phyloP scores from a whole-genome alignment of 2,329 filamentous ascomycete species.

The Fusarium virguliforme region DNA sequence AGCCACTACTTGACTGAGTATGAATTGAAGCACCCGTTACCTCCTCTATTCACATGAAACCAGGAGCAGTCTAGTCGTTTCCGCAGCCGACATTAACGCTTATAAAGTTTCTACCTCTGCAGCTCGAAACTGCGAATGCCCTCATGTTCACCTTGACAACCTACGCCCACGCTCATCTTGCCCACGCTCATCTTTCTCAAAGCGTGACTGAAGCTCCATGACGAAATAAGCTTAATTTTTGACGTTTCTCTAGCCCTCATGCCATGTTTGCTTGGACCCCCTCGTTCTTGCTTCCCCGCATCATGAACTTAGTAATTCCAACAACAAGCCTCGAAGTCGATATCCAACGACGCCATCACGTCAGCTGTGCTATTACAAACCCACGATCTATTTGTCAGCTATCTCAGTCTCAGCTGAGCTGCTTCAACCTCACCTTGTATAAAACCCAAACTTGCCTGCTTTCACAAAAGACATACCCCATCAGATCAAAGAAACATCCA shows the following conservation, averaged over 20 bases:
- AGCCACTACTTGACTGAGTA: too few species aligned
- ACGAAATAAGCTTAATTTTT: constrained; percentile 9
- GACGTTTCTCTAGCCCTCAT: neutral
- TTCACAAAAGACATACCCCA: neutral
- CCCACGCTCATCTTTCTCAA: neutral
- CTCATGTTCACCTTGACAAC: neutral
- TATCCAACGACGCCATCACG: neutral
- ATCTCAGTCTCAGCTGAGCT: neutral
- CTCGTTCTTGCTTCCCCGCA: constrained; percentile 33
- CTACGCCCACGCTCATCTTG: too few species aligned
- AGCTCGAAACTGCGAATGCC: neutral
- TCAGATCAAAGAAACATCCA: neutral
- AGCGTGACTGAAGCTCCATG: neutral
- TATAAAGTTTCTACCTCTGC: neutral
- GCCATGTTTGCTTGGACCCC: neutral
- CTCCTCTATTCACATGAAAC: too few species aligned
- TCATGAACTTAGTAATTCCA: constrained; percentile 23
- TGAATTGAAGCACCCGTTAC: too few species aligned
- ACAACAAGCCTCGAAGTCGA: neutral
- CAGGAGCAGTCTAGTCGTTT: neutral
- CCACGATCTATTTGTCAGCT: neutral
- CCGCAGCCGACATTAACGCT: neutral
- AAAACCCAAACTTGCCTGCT: neutral
- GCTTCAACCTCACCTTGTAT: neutral
- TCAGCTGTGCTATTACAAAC: neutral